These are phyloP conservation scores for Senna siamea DNA, from an alignment of 306 rosid genomes.

Conservation along the genomic window DNA sequence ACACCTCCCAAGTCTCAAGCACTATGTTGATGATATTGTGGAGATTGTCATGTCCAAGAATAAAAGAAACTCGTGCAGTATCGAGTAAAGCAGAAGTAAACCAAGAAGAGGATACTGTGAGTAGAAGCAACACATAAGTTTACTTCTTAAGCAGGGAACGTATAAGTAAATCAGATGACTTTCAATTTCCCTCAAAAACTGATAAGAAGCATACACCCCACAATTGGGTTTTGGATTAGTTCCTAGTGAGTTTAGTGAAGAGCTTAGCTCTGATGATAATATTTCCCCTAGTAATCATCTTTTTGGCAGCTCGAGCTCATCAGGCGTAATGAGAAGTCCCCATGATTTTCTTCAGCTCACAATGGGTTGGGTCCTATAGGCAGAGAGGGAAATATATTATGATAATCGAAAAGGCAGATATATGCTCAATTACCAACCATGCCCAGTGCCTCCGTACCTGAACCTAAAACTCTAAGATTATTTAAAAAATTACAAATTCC, in stretches of 20 bases:
- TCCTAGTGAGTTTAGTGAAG: too few relatives aligned
- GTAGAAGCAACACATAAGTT: neutral
- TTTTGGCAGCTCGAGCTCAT: too few relatives aligned
- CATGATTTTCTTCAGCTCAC: too few relatives aligned
- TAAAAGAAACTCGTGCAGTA: neutral
- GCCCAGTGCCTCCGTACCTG: neutral
- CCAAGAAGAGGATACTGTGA: neutral
- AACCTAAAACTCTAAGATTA: neutral
- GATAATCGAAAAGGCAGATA: too few relatives aligned
- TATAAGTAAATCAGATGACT: slow-evolving; percentile 5
- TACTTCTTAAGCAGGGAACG: slow-evolving; percentile 7
- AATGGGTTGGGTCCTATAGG: too few relatives aligned
- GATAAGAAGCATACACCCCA: neutral
- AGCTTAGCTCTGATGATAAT: too few relatives aligned
- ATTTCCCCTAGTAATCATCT: too few relatives aligned
- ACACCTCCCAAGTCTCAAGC: too few relatives aligned
- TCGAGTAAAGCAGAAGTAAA: neutral
- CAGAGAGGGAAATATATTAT: too few relatives aligned
- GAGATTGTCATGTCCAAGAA: slow-evolving; percentile 2
- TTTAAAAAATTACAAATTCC: slow-evolving; percentile 6
- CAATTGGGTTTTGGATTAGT: neutral
- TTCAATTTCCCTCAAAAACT: neutral
- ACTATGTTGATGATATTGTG: neutral
- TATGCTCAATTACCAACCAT: too few relatives aligned
- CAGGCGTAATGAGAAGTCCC: too few relatives aligned